phyloP scores from a whole-genome alignment of 1,284 basidiomycete species.

The Moniliella sp. region DNA sequence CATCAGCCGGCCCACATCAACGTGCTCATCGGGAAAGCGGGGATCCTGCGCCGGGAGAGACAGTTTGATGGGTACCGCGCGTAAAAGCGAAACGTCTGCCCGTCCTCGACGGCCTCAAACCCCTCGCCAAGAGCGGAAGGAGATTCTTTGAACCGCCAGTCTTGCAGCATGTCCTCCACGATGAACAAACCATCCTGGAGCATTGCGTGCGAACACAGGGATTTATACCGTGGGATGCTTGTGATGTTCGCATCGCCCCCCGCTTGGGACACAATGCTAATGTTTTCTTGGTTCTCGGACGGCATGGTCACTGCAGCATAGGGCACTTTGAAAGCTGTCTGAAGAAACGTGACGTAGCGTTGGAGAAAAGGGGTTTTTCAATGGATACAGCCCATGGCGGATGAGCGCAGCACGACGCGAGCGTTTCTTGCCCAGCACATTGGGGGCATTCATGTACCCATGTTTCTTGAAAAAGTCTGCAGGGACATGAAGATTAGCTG shows the following conservation, averaged over 20 bases:
- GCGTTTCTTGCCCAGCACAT: too few species aligned
- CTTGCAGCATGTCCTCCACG: slow-evolving; percentile 7
- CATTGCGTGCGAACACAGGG: slow-evolving; percentile 16
- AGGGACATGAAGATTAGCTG: too few species aligned
- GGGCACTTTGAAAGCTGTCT: neutral
- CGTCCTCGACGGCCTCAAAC: slow-evolving; percentile 4
- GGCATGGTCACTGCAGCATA: neutral
- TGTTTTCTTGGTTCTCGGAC: slow-evolving; percentile 3
- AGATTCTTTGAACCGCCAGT: slow-evolving; percentile 12
- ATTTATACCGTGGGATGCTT: slow-evolving; percentile 4
- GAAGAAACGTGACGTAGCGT: neutral
- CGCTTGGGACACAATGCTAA: slow-evolving; percentile 9
- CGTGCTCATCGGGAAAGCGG: slow-evolving; percentile 2
- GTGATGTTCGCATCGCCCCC: slow-evolving; percentile 5
- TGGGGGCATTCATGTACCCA: too few species aligned
- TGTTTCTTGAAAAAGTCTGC: too few species aligned
- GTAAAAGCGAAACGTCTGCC: slow-evolving; percentile 12
- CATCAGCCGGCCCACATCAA: slow-evolving; percentile 14
- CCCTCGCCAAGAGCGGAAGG: slow-evolving; percentile 7
- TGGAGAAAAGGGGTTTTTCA: too few species aligned
- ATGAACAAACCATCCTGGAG: slow-evolving; percentile 10
- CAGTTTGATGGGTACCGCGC: slow-evolving; percentile 14
- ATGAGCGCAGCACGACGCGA: too few species aligned
- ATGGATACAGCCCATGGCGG: too few species aligned
- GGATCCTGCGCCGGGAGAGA: neutral